Evolutionary conservation across 2,329 filamentous ascomycete species (phyloP), one percentile per base, ranked within the genome.

Genomic region (Drechslera avenae): DNA sequence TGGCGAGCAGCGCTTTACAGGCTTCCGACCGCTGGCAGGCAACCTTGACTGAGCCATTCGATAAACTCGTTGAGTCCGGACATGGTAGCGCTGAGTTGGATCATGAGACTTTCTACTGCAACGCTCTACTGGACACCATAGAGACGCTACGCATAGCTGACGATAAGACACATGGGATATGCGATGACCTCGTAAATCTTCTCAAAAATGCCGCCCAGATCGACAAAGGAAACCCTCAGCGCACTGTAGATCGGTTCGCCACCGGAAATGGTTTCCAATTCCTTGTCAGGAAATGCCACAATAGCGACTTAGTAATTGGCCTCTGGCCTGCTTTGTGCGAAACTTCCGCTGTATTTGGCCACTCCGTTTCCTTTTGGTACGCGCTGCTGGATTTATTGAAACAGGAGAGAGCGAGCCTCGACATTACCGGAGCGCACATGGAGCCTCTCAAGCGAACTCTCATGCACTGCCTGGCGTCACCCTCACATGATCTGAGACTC

Each of bases 231-330:
- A 42, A 40, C 4, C 9, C 42, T 12, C 37, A 50, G 8, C 45
- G 39, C 2, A 50, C 62, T 1, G 17, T 57, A 5, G 56, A 69
- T 23, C 52, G 84, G 30, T 91, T 94, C 59, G 88, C 90, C 41
- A 80, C 87, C 50, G 89, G 88, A 8, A 86, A 86, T 59, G 90
- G 89, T 0, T 90, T 94, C 64, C 84, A 83, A 50, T 83, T 87
- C 4, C 90, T 91, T 61, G 78, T 90, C 53, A 78, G 81, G 3
- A 77, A 83, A n/a, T 81, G 78, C 1, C 78, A 81, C 17, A 45
- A 56, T 10, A 71, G 86, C 5, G 85, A 90, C 52, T 66, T 76
- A 16, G 78, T 63, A 3, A 33, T 50, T 3, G 49, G 79, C 6
- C 74, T 93, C n/a, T 85, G 85, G 66, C 84, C 85, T 2, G 73